Evolutionary conservation across 2,329 filamentous ascomycete species (phyloP).

Genomic region (Curvularia sp.): DNA sequence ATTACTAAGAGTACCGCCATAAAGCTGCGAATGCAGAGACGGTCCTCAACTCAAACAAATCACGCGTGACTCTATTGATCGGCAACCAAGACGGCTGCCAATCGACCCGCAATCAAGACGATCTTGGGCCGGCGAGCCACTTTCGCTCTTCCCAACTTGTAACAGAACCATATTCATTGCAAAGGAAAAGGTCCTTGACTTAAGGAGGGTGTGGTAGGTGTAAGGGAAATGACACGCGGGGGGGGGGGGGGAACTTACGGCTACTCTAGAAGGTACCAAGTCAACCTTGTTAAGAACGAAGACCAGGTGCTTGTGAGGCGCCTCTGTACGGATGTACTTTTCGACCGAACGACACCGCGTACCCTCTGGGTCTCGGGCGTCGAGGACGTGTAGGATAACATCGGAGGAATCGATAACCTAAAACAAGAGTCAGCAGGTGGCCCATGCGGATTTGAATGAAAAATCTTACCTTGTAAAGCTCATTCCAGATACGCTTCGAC

Average conservation of each 20-base stretch:
- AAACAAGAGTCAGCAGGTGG: background rate
- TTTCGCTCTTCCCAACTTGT: constrained; percentile 97
- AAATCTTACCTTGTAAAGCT: constrained; percentile 80
- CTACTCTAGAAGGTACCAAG: constrained; percentile 87
- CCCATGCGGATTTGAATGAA: background rate
- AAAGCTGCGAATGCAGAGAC: constrained; percentile 66
- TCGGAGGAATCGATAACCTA: constrained; percentile 84
- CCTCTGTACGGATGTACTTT: constrained; percentile 91
- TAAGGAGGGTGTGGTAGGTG: constrained; percentile 70
- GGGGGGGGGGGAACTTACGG: constrained; percentile 71
- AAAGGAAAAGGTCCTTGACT: constrained; percentile 81
- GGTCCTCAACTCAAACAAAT: constrained; percentile 98
- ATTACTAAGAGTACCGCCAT: constrained; percentile 98
- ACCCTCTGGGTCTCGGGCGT: constrained; percentile 57
- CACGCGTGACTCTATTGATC: constrained; percentile 78
- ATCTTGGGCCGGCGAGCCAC: constrained; percentile 69
- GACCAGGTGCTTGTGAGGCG: constrained; percentile 92
- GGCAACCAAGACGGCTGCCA: constrained; percentile 85
- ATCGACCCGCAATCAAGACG: constrained; percentile 72
- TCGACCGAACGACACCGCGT: constrained; percentile 90
- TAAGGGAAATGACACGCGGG: background rate
- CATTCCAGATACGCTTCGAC: constrained; percentile 84
- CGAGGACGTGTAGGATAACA: constrained; percentile 74
- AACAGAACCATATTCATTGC: constrained; percentile 88
- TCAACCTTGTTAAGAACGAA: constrained; percentile 93